phyloP scores from a whole-genome alignment of 148 eudicot species.

The Oxyria digyna region DNA sequence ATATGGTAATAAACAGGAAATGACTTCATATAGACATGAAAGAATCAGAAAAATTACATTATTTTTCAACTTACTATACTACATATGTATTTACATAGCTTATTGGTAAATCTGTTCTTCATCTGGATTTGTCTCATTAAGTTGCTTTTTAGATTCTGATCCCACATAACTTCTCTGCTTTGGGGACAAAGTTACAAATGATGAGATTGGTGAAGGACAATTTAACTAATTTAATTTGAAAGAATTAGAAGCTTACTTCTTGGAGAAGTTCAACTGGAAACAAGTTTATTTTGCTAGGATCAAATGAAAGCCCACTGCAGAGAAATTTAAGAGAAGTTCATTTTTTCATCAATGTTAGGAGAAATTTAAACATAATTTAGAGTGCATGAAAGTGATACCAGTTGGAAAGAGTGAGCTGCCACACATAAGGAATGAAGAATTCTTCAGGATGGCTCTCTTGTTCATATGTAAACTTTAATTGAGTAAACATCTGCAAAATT shows the following conservation, averaged over 20 bases:
- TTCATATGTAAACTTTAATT: slow-evolving; percentile 84
- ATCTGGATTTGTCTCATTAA: neutral
- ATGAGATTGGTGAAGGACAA: neutral
- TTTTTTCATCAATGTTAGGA: neutral
- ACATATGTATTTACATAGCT: slow-evolving; percentile 6
- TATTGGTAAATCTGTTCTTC: slow-evolving; percentile 3
- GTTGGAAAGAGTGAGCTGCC: slow-evolving; percentile 73
- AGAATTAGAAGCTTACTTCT: slow-evolving; percentile 30
- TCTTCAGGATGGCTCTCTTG: slow-evolving; percentile 98
- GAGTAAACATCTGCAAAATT: slow-evolving; percentile 62
- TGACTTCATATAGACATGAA: neutral
- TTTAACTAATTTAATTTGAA: neutral
- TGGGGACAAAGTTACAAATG: neutral
- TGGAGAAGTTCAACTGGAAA: slow-evolving; percentile 44
- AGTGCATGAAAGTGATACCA: slow-evolving; percentile 27
- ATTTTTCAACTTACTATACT: neutral
- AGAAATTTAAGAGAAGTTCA: neutral
- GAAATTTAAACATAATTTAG: neutral
- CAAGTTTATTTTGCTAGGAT: slow-evolving; percentile 55
- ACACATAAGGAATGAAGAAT: slow-evolving; percentile 91
- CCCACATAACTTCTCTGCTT: slow-evolving; percentile 6
- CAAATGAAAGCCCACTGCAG: slow-evolving; percentile 61
- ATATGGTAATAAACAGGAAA: neutral
- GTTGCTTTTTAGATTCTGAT: neutral
- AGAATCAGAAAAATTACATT: slow-evolving; percentile 7